Conservation (phyloP, 2,329 filamentous ascomycete species). For the Fusarium gaditjirri region DNA sequence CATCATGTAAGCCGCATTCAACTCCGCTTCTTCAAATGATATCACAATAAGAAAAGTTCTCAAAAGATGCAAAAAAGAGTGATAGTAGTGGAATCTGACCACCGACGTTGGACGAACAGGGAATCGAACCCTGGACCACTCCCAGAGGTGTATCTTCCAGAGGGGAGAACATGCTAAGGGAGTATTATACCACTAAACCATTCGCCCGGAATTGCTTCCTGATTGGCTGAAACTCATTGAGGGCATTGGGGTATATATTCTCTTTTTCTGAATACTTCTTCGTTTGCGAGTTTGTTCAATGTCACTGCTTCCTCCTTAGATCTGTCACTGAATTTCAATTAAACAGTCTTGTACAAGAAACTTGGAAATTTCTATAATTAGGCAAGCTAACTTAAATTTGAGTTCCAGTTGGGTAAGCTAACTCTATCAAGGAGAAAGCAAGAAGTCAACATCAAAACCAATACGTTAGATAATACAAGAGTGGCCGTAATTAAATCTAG, state of each 20-base stretch:
- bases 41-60: background rate
- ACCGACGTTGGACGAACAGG: slow-evolving; percentile 30
- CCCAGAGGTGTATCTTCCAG: slow-evolving; percentile 4
- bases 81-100: slow-evolving; percentile 7
- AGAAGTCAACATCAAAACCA: background rate
- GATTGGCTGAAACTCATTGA: rapidly evolving
- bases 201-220: slow-evolving; percentile 7
- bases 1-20: no score
- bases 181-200: slow-evolving; percentile 41
- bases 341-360: no score
- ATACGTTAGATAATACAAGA: rapidly evolving
- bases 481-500: no score
- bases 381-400: no score
- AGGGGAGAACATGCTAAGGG: slow-evolving; percentile 23
- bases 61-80: background rate
- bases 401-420: no score
- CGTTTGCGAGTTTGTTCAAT: no score
- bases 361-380: no score
- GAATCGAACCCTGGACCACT: slow-evolving; percentile 40
- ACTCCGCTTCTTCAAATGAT: no score
- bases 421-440: no score
- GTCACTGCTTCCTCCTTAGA: no score
- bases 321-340: no score
- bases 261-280: no score
- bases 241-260: rapidly evolving